Percentiles rank a stretch among this genome's conserved stretches.
Conservation (phyloP, 257 asterid genomes). For the Lycium ferocissimum region DNA sequence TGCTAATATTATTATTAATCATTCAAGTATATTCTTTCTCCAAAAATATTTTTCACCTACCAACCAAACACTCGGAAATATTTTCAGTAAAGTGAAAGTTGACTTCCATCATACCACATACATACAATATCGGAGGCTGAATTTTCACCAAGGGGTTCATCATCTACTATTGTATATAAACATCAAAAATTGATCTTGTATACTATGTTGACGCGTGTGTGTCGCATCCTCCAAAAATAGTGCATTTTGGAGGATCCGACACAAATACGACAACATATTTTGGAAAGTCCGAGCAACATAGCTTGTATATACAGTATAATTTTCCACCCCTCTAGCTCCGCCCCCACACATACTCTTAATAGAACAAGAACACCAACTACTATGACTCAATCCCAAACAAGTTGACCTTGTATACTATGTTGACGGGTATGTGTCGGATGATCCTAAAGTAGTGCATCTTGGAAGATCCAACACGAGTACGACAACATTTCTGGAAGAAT, state of each 20-base stretch:
- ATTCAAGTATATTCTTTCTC: too few species aligned
- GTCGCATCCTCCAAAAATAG: neutral
- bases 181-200: neutral
- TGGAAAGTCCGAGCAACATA: neutral
- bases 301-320: neutral
- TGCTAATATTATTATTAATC: neutral
- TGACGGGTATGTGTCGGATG: too few species aligned
- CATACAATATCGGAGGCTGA: too few species aligned
- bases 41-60: too few species aligned
- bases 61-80: too few species aligned
- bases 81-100: too few species aligned
- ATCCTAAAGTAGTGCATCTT: neutral
- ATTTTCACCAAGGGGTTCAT: too few species aligned
- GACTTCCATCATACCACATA: too few species aligned
- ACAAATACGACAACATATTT: neutral
- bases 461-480: neutral
- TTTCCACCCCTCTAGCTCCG: neutral
- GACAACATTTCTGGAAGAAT: neutral
- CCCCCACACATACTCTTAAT: neutral
- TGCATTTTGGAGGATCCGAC: neutral
- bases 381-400: neutral
- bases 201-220: too few species aligned
- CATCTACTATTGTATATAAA: too few species aligned
- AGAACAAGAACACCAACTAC: neutral
- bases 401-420: neutral